These are phyloP conservation scores for Escovopsis sp. DNA, from an alignment of 2,329 filamentous ascomycete genomes.

Conservation along the genomic window DNA sequence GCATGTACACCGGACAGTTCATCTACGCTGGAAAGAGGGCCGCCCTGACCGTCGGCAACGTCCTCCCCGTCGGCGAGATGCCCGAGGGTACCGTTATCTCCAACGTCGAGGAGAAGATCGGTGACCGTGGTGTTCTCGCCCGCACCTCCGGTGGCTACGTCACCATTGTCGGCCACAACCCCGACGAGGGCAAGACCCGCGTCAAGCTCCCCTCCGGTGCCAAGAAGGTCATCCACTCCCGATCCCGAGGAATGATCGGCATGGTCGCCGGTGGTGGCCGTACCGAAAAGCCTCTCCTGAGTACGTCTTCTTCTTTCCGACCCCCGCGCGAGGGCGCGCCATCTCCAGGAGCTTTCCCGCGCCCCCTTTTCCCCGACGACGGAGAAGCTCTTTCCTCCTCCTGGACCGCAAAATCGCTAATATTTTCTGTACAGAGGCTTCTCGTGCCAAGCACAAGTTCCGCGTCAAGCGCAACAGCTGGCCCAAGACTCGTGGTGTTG, in stretches of 20 bases:
- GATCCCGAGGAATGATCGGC: constrained; percentile 93
- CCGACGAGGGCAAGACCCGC: constrained; percentile 97
- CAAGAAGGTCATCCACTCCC: constrained; percentile 96
- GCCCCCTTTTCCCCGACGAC: no score
- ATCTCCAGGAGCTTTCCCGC: no score
- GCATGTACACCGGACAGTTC: constrained; percentile 99
- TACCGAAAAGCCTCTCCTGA: constrained; percentile 98
- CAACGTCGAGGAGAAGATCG: constrained; percentile 98
- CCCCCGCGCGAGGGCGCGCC: no score
- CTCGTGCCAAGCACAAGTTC: constrained; percentile 99
- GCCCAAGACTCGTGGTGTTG: constrained; percentile 99
- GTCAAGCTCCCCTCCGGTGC: constrained; percentile 98
- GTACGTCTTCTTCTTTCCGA: constrained; percentile 32
- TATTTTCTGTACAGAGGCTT: constrained; percentile 65
- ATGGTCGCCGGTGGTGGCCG: constrained; percentile 98
- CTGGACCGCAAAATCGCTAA: no score
- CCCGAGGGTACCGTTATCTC: constrained; percentile 98
- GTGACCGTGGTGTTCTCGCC: constrained; percentile 90
- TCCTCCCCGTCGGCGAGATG: constrained; percentile 85
- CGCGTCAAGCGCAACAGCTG: constrained; percentile 99
- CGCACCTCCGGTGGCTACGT: constrained; percentile 99
- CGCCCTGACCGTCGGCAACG: constrained; percentile 88
- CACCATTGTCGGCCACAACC: constrained; percentile 95
- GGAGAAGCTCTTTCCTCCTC: no score
- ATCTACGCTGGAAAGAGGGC: constrained; percentile 99